Evolutionary conservation across 768 basidiomycete species (phyloP), one percentile per base, ranked within the genome.

Genomic region (Boletus rex-veris): DNA sequence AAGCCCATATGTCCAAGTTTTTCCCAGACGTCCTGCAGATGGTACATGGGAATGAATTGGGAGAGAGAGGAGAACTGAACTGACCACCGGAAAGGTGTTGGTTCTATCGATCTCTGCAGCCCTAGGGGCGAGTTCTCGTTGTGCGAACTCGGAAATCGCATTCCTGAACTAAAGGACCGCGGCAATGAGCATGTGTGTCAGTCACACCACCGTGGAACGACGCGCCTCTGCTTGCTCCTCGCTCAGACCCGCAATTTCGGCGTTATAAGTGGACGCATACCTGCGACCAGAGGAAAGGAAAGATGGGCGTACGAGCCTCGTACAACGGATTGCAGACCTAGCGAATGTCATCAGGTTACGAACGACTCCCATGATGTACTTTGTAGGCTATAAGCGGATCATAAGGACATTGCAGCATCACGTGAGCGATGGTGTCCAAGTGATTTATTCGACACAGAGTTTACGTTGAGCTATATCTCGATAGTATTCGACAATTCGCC

Each of bases 1-100:
- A 98, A 77, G 10, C 95, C 95, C 94, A 98, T 96, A 19, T 81
- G 79, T 5, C 94, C 92, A 43, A 98, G 77, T 71, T 92, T 92
- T 66, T 87, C 82, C 86, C 92, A 93, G 38, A 96, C 74, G 66
- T 90, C 84, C 90, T 93, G 63, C 16, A 58, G 48, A 28, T 28
- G 28, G 2, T 7, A 16, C 58, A 60, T 69, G 40, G 45, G 39
- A 52, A 47, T 5, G 21, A 6, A 12, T 15, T 2, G 42, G 9
- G 10, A 50, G 35, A 39, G 7, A 56, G n/a, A 10, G 30, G 10
- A 24, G 40, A 12, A 15, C 7, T 7, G 19, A 5, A 64, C 81
- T 58, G 64, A 92, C 91, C 54, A 71, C 62, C 18, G 94, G 94
- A 60, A 89, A 90, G 48, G 76, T 85, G 71, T 97, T 96, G 26